Evolutionary conservation across 768 basidiomycete genomes (phyloP).

Genomic region (Leucocoprinus sp.): DNA sequence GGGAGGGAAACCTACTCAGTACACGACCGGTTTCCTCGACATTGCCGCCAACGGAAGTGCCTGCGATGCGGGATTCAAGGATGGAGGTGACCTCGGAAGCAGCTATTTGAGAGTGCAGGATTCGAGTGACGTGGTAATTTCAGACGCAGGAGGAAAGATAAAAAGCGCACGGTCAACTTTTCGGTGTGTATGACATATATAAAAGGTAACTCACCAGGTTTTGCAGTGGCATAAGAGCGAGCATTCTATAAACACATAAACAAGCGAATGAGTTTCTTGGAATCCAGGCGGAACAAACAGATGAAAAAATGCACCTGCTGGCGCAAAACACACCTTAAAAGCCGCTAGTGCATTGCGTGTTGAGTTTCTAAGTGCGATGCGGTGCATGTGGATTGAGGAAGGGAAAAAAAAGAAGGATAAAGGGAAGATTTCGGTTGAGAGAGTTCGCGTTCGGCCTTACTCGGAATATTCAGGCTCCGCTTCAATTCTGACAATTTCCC

Average conservation of each 20-base stretch:
- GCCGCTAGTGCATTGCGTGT: conserved; percentile 68
- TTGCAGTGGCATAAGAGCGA: conserved; percentile 95
- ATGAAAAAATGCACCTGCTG: neutral
- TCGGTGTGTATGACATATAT: neutral
- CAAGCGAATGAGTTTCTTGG: conserved; percentile 17
- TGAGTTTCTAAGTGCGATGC: conserved; percentile 80
- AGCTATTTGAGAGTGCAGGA: conserved; percentile 37
- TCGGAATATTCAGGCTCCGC: conserved; percentile 42
- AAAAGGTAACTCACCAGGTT: conserved; percentile 71
- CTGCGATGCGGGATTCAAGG: conserved; percentile 96
- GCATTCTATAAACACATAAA: conserved; percentile 28
- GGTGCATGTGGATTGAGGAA: conserved; percentile 57
- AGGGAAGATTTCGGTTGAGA: conserved; percentile 36
- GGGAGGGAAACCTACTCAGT: conserved; percentile 59
- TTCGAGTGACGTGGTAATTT: conserved; percentile 28
- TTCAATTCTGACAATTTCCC: conserved; percentile 16
- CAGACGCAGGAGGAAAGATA: conserved; percentile 16
- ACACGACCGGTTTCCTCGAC: conserved; percentile 99
- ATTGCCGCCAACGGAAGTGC: conserved; percentile 82
- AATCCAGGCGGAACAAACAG: conserved; percentile 3
- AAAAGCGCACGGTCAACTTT: conserved; percentile 20
- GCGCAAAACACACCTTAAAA: conserved; percentile 42
- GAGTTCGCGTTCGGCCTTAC: conserved; percentile 31
- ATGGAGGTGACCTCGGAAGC: conserved; percentile 99
- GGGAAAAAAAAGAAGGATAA: conserved; percentile 34